Percentiles rank a stretch among this genome's conserved stretches.
These are phyloP conservation scores for Ustilago curta DNA, from an alignment of 1,284 basidiomycete genomes.

Conservation along the genomic window DNA sequence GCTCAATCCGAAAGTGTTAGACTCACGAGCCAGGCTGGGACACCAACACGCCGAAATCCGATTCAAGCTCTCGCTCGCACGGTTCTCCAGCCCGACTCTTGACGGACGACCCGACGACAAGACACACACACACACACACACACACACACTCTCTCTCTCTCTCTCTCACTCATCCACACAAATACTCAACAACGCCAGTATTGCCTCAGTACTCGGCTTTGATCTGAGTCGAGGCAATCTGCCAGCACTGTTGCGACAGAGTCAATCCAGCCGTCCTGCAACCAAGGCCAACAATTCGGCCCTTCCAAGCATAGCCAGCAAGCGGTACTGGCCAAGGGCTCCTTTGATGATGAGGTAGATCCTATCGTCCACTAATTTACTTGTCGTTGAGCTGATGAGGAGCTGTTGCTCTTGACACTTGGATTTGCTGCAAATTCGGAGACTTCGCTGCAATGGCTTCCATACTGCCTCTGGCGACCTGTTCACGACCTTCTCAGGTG, in stretches of 20 bases:
- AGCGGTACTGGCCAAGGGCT: background rate
- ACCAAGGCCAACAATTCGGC: background rate
- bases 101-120: constrained; percentile 1
- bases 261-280: background rate
- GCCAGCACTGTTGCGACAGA: background rate
- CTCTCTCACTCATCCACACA: no score
- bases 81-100: constrained; percentile 11
- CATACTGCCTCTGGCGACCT: constrained; percentile 9
- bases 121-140: background rate
- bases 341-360: constrained; percentile 1
- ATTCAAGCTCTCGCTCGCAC: constrained; percentile 15
- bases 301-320: background rate
- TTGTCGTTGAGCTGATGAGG: background rate
- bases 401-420: background rate
- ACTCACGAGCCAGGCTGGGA: background rate
- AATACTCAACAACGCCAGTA: background rate
- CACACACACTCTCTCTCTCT: no score
- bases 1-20: constrained; percentile 1
- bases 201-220: no score
- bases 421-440: no score
- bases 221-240: no score
- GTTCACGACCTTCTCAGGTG: constrained; percentile 23
- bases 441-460: constrained; percentile 13
- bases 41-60: constrained; percentile 2
- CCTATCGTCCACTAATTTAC: background rate